Percentiles rank a stretch among this genome's conserved stretches.
phyloP scores from a whole-genome alignment of 495 filamentous ascomycete species.

The Echria macrotheca region DNA sequence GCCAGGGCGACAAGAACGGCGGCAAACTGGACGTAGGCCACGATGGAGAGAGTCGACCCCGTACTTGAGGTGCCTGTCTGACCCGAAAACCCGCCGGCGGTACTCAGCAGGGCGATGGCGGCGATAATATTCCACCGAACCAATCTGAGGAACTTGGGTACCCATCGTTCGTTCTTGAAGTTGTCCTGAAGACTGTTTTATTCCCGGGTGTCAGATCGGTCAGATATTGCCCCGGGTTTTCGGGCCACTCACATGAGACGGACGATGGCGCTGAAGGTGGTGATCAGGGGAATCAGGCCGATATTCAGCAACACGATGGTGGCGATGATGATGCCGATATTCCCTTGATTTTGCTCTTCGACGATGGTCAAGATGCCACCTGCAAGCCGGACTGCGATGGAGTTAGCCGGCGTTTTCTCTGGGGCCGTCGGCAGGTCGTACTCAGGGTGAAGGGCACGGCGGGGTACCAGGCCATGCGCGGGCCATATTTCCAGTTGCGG shows the following conservation, averaged over 20 bases:
- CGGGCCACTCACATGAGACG: too few species aligned
- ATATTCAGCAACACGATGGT: background rate
- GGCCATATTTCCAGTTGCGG: conserved; percentile 3
- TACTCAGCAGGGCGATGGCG: background rate
- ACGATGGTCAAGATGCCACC: background rate
- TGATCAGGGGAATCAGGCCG: background rate
- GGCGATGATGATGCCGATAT: background rate
- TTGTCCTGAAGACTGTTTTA: background rate
- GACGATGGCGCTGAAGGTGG: background rate
- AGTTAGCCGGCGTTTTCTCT: background rate
- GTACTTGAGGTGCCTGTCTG: background rate
- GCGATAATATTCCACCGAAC: background rate
- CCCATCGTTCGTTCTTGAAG: too few species aligned
- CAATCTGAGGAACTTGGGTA: too few species aligned
- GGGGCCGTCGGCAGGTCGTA: background rate
- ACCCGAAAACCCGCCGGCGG: background rate
- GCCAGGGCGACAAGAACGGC: background rate
- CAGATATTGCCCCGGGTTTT: too few species aligned
- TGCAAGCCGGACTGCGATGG: background rate
- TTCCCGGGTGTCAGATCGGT: background rate
- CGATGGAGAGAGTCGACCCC: background rate
- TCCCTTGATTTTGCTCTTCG: background rate
- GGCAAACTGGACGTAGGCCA: background rate
- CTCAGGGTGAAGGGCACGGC: background rate
- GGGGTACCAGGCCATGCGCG: conserved; percentile 1